Conservation (phyloP, 345 rosid genomes). For the Combretum micranthum region DNA sequence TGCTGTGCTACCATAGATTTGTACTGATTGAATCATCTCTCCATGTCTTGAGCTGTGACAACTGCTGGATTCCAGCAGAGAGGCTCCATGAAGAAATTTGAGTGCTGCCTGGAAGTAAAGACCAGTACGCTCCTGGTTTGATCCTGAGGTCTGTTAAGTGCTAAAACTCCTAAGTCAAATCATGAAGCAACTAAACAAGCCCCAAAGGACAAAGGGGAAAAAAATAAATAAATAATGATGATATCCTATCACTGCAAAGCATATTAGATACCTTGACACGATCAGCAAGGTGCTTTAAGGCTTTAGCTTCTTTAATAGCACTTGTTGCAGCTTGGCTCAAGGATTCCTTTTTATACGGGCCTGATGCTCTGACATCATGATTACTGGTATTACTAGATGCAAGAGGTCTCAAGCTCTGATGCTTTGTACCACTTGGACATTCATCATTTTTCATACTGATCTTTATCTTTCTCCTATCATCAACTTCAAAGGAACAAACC, state of each 20-base stretch:
- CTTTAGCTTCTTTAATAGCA: constrained; percentile 88
- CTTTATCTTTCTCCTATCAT: constrained; percentile 29
- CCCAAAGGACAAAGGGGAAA: constrained; percentile 3
- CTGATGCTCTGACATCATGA: constrained; percentile 48
- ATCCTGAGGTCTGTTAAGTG: constrained; percentile 52
- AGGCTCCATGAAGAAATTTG: constrained; percentile 88
- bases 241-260: background rate
- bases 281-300: constrained; percentile 90
- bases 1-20: constrained; percentile 78
- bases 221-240: constrained; percentile 8
- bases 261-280: constrained; percentile 63
- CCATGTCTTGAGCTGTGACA: constrained; percentile 58
- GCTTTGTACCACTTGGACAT: constrained; percentile 39
- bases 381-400: constrained; percentile 44
- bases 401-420: constrained; percentile 29
- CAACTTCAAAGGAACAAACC: constrained; percentile 16
- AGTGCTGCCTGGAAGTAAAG: constrained; percentile 94
- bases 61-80: constrained; percentile 61
- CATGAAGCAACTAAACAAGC: background rate
- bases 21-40: constrained; percentile 56
- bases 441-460: constrained; percentile 37
- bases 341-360: constrained; percentile 69
- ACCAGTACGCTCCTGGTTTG: constrained; percentile 52
- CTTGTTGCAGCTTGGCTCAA: constrained; percentile 55
- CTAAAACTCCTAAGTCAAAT: constrained; percentile 10